These are phyloP conservation scores for Prinsepia uniflora DNA, from an alignment of 306 rosid genomes.

Conservation along the genomic window DNA sequence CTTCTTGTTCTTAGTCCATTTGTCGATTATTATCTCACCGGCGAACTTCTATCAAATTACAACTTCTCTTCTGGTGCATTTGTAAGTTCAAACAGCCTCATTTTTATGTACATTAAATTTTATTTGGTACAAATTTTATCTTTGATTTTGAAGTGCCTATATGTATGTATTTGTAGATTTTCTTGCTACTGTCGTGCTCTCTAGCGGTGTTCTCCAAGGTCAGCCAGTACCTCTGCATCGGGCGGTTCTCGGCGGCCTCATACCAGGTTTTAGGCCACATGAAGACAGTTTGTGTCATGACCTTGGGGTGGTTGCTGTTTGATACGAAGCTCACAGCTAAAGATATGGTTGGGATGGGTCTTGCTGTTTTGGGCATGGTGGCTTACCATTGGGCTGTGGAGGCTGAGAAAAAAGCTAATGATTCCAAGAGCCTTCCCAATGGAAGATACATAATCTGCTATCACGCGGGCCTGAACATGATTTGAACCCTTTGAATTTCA, in stretches of 20 bases:
- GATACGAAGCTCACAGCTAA: conserved; percentile 10
- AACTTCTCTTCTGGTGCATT: conserved; percentile 29
- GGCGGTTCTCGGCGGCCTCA: conserved; percentile 50
- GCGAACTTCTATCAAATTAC: conserved; percentile 30
- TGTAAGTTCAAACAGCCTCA: conserved; percentile 24
- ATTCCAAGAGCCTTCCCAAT: conserved; percentile 16
- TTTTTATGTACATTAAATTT: too few relatives aligned
- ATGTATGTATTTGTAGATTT: too few relatives aligned
- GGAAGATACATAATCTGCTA: not conserved
- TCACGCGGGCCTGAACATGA: too few relatives aligned
- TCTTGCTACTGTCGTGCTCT: conserved; percentile 35
- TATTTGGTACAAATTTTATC: not conserved
- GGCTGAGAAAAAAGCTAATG: conserved; percentile 39
- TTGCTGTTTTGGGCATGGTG: conserved; percentile 42
- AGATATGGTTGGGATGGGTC: conserved; percentile 38
- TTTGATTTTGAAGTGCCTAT: not conserved
- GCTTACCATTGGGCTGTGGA: conserved; percentile 46
- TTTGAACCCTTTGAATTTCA: too few relatives aligned
- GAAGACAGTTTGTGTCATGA: conserved; percentile 42
- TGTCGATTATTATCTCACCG: conserved; percentile 41
- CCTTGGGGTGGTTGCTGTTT: too few relatives aligned
- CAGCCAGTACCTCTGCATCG: conserved; percentile 55
- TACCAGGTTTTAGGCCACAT: conserved; percentile 52
- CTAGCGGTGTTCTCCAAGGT: conserved; percentile 54
- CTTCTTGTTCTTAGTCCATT: conserved; percentile 46